These are phyloP conservation scores for Paramecium primaurelia DNA, from an alignment of 73 alveolate species.

Conservation along the genomic window DNA sequence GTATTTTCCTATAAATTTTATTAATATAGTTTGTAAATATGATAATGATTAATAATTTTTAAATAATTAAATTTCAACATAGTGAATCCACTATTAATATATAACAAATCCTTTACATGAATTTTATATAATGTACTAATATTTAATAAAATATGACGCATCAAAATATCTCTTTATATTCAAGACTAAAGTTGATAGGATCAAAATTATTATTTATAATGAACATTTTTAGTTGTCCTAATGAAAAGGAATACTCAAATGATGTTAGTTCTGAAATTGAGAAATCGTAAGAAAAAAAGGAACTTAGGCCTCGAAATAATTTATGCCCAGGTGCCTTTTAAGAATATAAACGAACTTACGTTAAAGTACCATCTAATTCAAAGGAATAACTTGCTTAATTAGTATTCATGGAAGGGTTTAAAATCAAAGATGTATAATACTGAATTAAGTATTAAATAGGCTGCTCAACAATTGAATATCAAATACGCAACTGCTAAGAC, in stretches of 20 bases:
- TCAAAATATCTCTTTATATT: not conserved
- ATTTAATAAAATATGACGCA: not conserved
- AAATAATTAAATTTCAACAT: not conserved
- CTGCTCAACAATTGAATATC: not conserved
- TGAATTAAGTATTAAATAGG: not conserved
- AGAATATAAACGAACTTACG: slow-evolving; percentile 25
- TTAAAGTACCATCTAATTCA: not conserved
- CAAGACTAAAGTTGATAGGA: not conserved
- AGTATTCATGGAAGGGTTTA: not conserved
- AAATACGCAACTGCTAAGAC: slow-evolving; percentile 42
- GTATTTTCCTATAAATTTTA: too few relatives aligned
- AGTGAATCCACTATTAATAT: not conserved
- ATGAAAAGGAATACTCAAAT: not conserved
- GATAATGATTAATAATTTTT: not conserved
- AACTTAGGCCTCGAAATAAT: not conserved
- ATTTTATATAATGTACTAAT: not conserved
- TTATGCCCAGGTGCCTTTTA: not conserved
- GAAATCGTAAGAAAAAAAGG: not conserved
- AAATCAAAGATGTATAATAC: not conserved
- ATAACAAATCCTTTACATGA: not conserved
- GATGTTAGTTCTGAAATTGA: not conserved
- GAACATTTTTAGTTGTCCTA: not conserved
- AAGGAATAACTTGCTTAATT: not conserved
- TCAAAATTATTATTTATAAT: not conserved
- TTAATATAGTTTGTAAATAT: too few relatives aligned